phyloP scores from a whole-genome alignment of 2,329 filamentous ascomycete species.

The Monosporascus sp. region DNA sequence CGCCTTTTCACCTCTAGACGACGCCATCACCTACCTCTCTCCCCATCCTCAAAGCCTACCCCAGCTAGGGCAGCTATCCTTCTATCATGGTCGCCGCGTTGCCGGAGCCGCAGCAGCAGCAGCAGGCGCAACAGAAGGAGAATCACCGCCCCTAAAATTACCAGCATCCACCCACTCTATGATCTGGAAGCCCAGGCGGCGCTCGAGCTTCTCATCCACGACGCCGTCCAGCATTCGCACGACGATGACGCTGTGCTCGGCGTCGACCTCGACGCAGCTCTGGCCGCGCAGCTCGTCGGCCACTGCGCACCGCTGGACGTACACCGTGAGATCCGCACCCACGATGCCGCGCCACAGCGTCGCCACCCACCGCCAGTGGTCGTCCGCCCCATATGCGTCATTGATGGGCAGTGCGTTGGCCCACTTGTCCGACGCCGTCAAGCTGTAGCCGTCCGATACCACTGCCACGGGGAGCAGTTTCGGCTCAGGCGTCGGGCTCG shows the following conservation, averaged over 20 bases:
- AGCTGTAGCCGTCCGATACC: conserved; percentile 71
- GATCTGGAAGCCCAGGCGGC: conserved; percentile 80
- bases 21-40: conserved; percentile 1
- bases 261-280: conserved; percentile 54
- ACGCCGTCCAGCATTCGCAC: conserved; percentile 42
- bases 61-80: too few relatives aligned
- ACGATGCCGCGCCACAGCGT: conserved; percentile 85
- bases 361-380: conserved; percentile 98
- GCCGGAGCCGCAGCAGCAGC: not conserved
- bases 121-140: not conserved
- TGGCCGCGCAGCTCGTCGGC: conserved; percentile 9
- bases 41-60: not conserved
- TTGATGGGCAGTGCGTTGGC: conserved; percentile 68
- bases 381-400: conserved; percentile 73
- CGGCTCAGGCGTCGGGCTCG: too few relatives aligned
- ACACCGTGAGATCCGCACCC: conserved; percentile 74
- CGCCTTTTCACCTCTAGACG: not conserved
- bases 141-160: conserved; percentile 30
- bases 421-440: conserved; percentile 71
- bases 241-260: conserved; percentile 42
- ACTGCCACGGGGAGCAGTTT: conserved; percentile 62
- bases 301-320: conserved; percentile 40
- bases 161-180: conserved; percentile 66
- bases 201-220: conserved; percentile 64
- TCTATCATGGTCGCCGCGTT: not conserved